Percentiles rank a stretch among this genome's conserved stretches.
Evolutionary conservation across 169 alveolate species (phyloP).

Genomic region (Babesia bovis): DNA sequence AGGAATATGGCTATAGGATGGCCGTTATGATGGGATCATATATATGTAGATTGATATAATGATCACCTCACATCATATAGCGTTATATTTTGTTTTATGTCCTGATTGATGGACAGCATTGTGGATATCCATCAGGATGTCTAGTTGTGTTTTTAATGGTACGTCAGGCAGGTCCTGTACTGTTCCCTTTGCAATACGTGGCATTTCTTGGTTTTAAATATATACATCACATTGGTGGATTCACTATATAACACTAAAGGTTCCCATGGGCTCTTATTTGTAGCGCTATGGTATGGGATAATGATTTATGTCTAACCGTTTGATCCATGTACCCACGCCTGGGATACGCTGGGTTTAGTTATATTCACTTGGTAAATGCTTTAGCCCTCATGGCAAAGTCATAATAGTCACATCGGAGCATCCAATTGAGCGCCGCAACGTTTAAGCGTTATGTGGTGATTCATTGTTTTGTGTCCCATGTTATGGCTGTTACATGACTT

Average conservation of each 20-base stretch:
- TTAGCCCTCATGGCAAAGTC: no score
- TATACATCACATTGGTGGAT: background rate
- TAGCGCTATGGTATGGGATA: background rate
- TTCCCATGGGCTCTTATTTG: conserved; percentile 4
- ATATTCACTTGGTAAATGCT: no score
- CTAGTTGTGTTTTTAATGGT: background rate
- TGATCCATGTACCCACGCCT: no score
- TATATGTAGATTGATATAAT: background rate
- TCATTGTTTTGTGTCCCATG: no score
- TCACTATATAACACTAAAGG: background rate
- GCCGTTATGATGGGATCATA: background rate
- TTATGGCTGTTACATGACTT: no score
- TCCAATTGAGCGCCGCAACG: no score
- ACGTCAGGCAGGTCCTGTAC: background rate
- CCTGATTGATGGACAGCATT: background rate
- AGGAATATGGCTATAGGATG: background rate
- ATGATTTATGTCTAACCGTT: no score
- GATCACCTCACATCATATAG: background rate
- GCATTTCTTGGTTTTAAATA: background rate
- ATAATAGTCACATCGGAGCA: no score
- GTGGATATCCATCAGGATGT: background rate
- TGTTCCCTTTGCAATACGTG: background rate
- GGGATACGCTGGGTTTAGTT: no score
- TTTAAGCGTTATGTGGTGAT: no score
- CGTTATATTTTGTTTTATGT: background rate